These are phyloP conservation scores for Xylaria sp. DNA, from an alignment of 2,329 filamentous ascomycete species.

Conservation along the genomic window DNA sequence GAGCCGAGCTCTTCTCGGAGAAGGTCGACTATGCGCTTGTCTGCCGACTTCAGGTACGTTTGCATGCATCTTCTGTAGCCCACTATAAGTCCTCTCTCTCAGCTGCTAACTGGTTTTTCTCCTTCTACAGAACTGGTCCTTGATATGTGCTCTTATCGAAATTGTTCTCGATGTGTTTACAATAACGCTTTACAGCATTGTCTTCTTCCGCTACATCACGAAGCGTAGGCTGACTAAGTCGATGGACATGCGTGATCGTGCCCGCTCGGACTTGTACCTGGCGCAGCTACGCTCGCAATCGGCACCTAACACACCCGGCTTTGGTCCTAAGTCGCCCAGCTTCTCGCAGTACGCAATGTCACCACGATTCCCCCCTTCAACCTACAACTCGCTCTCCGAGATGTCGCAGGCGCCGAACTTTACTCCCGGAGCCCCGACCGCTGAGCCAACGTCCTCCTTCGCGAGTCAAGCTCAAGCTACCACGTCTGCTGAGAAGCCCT, in stretches of 20 bases:
- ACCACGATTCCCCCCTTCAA: conserved; percentile 64
- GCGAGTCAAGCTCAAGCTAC: conserved; percentile 44
- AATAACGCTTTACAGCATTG: conserved; percentile 88
- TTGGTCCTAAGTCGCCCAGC: conserved; percentile 71
- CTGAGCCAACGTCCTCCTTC: conserved; percentile 69
- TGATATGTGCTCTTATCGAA: conserved; percentile 97
- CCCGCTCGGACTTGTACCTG: conserved; percentile 93
- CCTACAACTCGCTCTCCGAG: conserved; percentile 58
- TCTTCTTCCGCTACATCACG: conserved; percentile 97
- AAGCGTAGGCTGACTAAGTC: conserved; percentile 95
- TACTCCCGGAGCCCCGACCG: conserved; percentile 58
- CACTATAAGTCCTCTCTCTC: neutral
- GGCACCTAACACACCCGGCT: conserved; percentile 92
- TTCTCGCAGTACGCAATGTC: conserved; percentile 62
- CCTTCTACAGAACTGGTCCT: conserved; percentile 77
- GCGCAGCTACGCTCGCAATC: conserved; percentile 84
- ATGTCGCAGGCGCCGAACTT: conserved; percentile 54
- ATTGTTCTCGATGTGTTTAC: conserved; percentile 90
- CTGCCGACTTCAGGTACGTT: conserved; percentile 80
- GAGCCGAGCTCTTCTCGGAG: conserved; percentile 75
- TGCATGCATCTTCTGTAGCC: conserved; percentile 18
- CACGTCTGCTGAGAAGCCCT: conserved; percentile 58
- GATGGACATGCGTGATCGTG: conserved; percentile 94
- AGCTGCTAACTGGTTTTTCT: conserved; percentile 35
- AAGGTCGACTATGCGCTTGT: conserved; percentile 88